Base-by-base conservation (phyloP, 106 monocot genomes). In the Allium sativum region DNA sequence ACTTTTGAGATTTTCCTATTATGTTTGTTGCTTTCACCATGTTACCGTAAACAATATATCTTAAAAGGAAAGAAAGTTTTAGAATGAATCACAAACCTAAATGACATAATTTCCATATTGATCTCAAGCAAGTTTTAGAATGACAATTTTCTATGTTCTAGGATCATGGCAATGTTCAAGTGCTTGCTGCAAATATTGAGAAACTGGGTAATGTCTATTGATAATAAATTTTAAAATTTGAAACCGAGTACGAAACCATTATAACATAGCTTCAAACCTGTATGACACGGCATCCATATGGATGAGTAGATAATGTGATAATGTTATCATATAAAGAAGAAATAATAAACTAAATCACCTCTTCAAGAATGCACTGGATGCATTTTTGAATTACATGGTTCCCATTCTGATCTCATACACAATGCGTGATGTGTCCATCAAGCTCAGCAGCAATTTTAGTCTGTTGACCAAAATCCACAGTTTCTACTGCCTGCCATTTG, bases 241-340 rank as follows among this genome's bases (percentile, higher is more conserved):
- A 47, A 47, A 8, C 47, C 12, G 12, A 8, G 47, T 12, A 12
- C 12, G 12, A 47, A 47, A 12, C 6, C 53, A 54, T 8, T n/a
- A 62, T 18, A 62, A 45, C 8, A 12, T 45, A 14, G 42, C 5
- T 18, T 62, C 18, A 41, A 16, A 66, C 74, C 74, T 74, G 74
- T 48, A 74, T 74, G 53, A 74, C 74, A 56, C 74, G 66, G 17
- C 74, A 74, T 9, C 74, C 74, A 61, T 74, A 74, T 15, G 74
- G 67, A 60, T 74, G 74, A n/a, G 61, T 74, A 16, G 74, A 74
- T 45, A 74, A 60, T 60, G 59, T 60, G 12, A 74, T 45, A 21
- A 74, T 53, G 60, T 74, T 66, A 17, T 60, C 61, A 61, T 74
- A 74, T 51, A 74, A 74, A 43, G 67, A 21, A 15, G 60, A 67